Conservation (phyloP, 164 flowering plant species). For the Chimonanthus praecox region DNA sequence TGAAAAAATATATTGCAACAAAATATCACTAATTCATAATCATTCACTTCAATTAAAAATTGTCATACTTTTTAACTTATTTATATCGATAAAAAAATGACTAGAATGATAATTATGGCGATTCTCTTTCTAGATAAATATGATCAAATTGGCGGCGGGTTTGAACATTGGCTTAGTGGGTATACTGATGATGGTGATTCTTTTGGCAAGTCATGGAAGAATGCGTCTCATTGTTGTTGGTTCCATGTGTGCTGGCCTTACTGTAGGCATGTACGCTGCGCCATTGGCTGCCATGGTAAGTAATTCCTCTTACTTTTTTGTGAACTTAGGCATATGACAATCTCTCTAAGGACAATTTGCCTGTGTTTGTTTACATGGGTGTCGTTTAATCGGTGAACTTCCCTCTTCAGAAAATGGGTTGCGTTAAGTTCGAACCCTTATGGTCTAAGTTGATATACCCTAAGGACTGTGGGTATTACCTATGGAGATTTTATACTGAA, state of each 20-base stretch:
- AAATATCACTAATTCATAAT: not conserved
- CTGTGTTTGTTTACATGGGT: not conserved
- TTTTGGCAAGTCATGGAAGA: conserved; percentile 35
- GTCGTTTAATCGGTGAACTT: no score
- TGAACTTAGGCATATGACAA: not conserved
- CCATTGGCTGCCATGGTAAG: conserved; percentile 61
- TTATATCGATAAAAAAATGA: no score
- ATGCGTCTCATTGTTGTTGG: conserved; percentile 43
- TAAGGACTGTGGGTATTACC: no score
- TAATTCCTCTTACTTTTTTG: not conserved
- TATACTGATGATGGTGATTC: conserved; percentile 38
- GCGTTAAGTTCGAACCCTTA: no score
- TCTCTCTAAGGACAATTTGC: not conserved
- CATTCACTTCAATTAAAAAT: no score
- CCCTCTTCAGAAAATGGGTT: no score
- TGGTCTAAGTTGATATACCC: no score
- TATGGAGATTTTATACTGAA: no score
- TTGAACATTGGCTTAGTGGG: conserved; percentile 47
- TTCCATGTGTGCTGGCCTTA: conserved; percentile 48
- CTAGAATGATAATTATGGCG: no score
- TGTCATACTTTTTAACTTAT: not conserved
- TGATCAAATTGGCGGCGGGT: conserved; percentile 32
- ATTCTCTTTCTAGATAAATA: conserved; percentile 31
- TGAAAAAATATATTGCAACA: no score
- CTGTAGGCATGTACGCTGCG: conserved; percentile 67